phyloP scores from a whole-genome alignment of 306 rosid species.

The Psophocarpus tetragonolobus region DNA sequence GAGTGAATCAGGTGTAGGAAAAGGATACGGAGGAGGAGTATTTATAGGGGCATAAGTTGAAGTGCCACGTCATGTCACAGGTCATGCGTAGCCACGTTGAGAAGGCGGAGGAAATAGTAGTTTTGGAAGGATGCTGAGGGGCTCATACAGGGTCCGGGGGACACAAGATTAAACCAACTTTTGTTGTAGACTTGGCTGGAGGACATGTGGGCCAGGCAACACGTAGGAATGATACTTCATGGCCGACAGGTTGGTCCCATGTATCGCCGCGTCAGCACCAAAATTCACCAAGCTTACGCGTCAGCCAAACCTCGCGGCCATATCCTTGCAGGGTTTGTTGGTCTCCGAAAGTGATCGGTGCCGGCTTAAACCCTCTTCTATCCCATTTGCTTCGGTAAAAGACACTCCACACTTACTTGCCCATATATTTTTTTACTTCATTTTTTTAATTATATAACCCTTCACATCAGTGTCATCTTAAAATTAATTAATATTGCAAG shows the following conservation, averaged over 20 bases:
- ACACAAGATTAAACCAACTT: slow-evolving; percentile 17
- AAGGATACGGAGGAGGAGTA: not conserved
- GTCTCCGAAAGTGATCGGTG: slow-evolving; percentile 46
- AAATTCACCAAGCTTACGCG: slow-evolving; percentile 23
- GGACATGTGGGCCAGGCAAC: slow-evolving; percentile 61
- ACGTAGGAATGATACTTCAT: slow-evolving; percentile 31
- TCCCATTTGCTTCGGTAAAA: slow-evolving; percentile 29
- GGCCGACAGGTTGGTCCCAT: slow-evolving; percentile 60
- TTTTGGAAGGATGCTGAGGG: slow-evolving; percentile 43
- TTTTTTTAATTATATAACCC: no score
- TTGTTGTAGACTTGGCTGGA: not conserved
- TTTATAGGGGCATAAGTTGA: slow-evolving; percentile 37
- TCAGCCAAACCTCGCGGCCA: slow-evolving; percentile 55
- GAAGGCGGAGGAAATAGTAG: slow-evolving; percentile 6
- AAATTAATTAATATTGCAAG: no score
- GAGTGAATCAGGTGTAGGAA: not conserved
- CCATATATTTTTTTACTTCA: no score
- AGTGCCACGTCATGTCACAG: slow-evolving; percentile 28
- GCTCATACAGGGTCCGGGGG: not conserved
- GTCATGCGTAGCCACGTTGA: slow-evolving; percentile 19
- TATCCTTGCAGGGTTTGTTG: slow-evolving; percentile 41
- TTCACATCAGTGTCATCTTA: no score
- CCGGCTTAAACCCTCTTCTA: slow-evolving; percentile 54
- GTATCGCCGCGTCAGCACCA: slow-evolving; percentile 45
- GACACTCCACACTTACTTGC: slow-evolving; percentile 24